Evolutionary conservation across 2,329 filamentous ascomycete genomes (phyloP), one percentile per base, ranked within the genome.

Genomic region (Sporothrix inflata): DNA sequence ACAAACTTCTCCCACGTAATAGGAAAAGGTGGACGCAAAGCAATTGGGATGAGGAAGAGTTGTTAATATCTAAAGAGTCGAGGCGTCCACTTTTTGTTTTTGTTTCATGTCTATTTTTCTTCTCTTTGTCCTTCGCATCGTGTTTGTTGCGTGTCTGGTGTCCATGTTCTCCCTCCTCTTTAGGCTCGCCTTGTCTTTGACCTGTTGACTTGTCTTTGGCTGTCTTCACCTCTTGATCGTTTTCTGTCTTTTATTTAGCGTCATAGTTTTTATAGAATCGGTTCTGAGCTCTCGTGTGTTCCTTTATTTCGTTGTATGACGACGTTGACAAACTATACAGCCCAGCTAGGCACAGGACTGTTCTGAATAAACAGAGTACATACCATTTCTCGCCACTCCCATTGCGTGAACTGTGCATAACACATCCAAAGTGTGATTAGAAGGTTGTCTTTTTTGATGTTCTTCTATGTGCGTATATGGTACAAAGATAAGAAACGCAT

Each of bases 391-490:
- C 14, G 6, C 11, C 16, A 4, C 19, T 9, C 9, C 16, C 30
- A 1, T 19, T 40, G 30, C 7, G 11, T 30, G 6, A 9, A 16
- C 24, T 30, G 19, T 55, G 51, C 14, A 11, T 27, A 5, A n/a
- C 51, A 34, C 21, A n/a, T 21, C 42, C 19, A 30, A 45, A 27
- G 19, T 55, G 14, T 42, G 38, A 30, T 34, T 49, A 66, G 24
- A 66, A 49, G 34, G 24, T 63, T 63, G 34, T 55, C 69, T 53
- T 63, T 69, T 69, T 49, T 42, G 34, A 38, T 11, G 19, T 21
- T 71, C 53, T 69, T 72, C 57, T 74, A 73, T 73, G 53, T 53
- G 57, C 55, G 38, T 65, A 47, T 71, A 73, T 73, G 69, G 65
- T 73, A 73, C 69, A 73, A 68, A 69, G 42, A 73, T 24, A 61